Conservation (phyloP, 106 monocot species). For the Phalaenopsis equestris region DNA sequence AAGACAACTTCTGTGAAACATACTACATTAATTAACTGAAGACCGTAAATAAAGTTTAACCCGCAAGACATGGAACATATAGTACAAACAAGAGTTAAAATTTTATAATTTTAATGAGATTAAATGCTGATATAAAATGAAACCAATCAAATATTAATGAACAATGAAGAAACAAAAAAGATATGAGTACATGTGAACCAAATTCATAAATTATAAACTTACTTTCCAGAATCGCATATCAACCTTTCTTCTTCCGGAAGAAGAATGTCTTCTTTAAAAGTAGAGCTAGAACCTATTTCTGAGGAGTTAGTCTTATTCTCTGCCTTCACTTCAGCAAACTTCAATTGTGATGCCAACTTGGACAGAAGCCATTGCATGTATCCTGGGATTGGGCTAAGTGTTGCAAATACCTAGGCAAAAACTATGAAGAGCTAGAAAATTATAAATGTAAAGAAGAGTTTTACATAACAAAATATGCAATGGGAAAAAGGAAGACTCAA, state of each 20-base stretch:
- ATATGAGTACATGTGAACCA: neutral
- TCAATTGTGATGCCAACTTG: conserved; percentile 57
- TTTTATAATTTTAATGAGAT: neutral
- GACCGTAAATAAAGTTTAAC: neutral
- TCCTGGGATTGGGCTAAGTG: conserved; percentile 84
- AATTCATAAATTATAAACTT: conserved; percentile 13
- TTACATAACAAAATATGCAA: neutral
- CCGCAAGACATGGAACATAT: neutral
- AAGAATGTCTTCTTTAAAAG: conserved; percentile 62
- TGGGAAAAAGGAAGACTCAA: neutral
- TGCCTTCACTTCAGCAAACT: conserved; percentile 24
- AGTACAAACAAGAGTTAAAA: neutral
- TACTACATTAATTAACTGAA: neutral
- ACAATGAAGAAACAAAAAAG: neutral
- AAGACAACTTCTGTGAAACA: neutral
- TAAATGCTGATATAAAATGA: neutral
- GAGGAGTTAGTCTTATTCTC: conserved; percentile 8
- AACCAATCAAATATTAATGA: neutral
- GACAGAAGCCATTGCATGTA: conserved; percentile 75
- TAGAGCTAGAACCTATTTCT: conserved; percentile 20
- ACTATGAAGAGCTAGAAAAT: neutral
- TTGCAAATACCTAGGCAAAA: conserved; percentile 58
- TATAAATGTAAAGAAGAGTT: neutral
- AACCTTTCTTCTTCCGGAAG: conserved; percentile 56
- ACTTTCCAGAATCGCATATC: conserved; percentile 39